Base-by-base conservation (phyloP, 2,329 filamentous ascomycete genomes). In the Myriosclerotinia duriaeana region DNA sequence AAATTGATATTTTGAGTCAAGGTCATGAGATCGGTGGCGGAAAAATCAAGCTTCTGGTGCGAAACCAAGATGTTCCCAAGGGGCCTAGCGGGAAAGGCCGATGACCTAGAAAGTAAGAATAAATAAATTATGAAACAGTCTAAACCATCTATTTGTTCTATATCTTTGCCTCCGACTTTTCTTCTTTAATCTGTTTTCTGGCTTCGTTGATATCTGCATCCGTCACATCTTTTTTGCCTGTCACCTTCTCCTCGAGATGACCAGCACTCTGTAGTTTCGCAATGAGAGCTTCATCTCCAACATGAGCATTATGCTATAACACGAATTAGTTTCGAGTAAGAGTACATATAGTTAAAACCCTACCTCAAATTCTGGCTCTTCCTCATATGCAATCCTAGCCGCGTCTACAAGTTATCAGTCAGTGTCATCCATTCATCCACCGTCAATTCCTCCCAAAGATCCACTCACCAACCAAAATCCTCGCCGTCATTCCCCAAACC, bases 401-500 rank as follows among this genome's bases (percentile, higher is more conserved):
- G 90, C 89, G 78, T 98, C 94, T 66, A n/a, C 6, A 26, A 50
- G n/a, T 46, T 40, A 22, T 50, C 42, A 50, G 50, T 62, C 8
- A 55, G 46, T 40, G 12, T n/a, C 14, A n/a, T 30, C 5, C 30
- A n/a, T 59, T 59, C 42, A 22, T 36, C 53, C 17, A 11, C n/a
- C 8, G n/a, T 26, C 34, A 40, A 5, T 38, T 3, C 14, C 14
- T 22, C 14, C 8, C n/a, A 12, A 40, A 55, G 22, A 38, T 64
- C 15, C 17, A 63, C 65, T 63, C 30, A 66, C 65, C 65, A 6
- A 97, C 91, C 65, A 97, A 77, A 65, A 98, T 94, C 63, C 92
- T 83, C 3, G 92, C 94, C 64, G 94, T 98, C 92, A 98, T 94
- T 20, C 94, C 94, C 85, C 93, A 97, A 5, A 98, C 93, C 72